These are phyloP conservation scores for Emmonsia crescens DNA, from an alignment of 2,329 filamentous ascomycete species.

Conservation along the genomic window DNA sequence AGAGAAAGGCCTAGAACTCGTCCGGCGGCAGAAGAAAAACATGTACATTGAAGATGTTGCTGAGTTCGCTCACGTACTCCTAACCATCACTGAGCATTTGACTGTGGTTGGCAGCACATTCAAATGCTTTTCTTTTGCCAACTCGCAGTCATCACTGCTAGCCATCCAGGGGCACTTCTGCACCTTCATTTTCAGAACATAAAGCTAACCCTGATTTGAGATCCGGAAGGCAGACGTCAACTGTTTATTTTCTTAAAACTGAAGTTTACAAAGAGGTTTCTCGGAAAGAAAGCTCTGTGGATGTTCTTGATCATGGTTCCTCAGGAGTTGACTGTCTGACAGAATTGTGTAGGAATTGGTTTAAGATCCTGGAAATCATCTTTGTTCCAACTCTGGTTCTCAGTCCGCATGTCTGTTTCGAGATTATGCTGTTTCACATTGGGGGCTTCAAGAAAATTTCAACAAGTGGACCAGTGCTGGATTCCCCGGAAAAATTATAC, in stretches of 20 bases:
- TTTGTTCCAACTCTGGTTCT: slow-evolving; percentile 24
- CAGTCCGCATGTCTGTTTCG: slow-evolving; percentile 22
- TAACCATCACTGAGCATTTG: slow-evolving; percentile 22
- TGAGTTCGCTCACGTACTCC: slow-evolving; percentile 21
- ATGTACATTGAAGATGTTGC: slow-evolving; percentile 25
- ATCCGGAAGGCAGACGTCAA: slow-evolving; percentile 15
- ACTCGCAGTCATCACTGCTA: slow-evolving; percentile 22
- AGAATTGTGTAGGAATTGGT: slow-evolving; percentile 16
- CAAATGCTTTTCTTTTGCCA: slow-evolving; percentile 17
- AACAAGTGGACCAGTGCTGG: slow-evolving; percentile 17
- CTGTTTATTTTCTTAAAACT: slow-evolving; percentile 19
- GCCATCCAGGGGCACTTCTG: slow-evolving; percentile 7
- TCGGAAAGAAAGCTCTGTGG: too few relatives aligned
- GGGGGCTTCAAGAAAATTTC: slow-evolving; percentile 22
- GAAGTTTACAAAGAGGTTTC: slow-evolving; percentile 20
- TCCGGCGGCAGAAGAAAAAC: slow-evolving; percentile 16
- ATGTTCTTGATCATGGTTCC: too few relatives aligned
- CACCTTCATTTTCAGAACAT: slow-evolving; percentile 20
- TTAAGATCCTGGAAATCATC: slow-evolving; percentile 23
- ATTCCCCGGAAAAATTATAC: slow-evolving; percentile 26
- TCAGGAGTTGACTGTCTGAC: too few relatives aligned
- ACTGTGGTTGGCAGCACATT: slow-evolving; percentile 20
- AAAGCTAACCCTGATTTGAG: slow-evolving; percentile 18
- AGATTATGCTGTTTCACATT: slow-evolving; percentile 24
- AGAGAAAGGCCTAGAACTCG: slow-evolving; percentile 16